Evolutionary conservation across 306 rosid genomes (phyloP).

Genomic region (Pterocarpus macrocarpus): DNA sequence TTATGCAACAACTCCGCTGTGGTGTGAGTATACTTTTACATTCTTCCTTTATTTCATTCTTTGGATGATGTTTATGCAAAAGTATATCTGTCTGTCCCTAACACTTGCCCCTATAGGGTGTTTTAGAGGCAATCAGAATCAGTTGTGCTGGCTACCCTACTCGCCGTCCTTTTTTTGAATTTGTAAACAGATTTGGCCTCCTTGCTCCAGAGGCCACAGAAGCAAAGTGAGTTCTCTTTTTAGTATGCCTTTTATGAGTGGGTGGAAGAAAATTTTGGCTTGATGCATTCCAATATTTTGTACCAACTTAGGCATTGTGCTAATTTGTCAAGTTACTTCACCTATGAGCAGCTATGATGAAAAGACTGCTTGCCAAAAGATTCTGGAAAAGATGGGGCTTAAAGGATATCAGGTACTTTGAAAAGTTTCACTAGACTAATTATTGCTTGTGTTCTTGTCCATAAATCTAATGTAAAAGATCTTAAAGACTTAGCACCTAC

Average conservation of each 20-base stretch:
- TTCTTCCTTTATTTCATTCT: constrained; percentile 45
- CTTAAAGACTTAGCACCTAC: constrained; percentile 27
- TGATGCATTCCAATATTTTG: constrained; percentile 34
- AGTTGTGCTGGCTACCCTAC: constrained; percentile 99
- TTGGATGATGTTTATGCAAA: constrained; percentile 38
- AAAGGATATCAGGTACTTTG: constrained; percentile 88
- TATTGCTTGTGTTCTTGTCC: constrained; percentile 29
- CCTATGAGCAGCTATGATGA: constrained; percentile 77
- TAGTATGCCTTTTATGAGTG: constrained; percentile 41
- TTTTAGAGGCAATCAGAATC: constrained; percentile 97
- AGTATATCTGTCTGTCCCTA: constrained; percentile 30
- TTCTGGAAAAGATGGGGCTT: constrained; percentile 89
- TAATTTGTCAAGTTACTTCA: constrained; percentile 48
- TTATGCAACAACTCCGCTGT: constrained; percentile 99
- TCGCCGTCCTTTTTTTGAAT: constrained; percentile 89
- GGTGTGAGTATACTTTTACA: constrained; percentile 81
- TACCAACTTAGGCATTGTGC: constrained; percentile 43
- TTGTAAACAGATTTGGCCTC: constrained; percentile 84
- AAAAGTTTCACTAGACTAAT: constrained; percentile 42
- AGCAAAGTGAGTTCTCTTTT: constrained; percentile 72
- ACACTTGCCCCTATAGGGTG: constrained; percentile 74
- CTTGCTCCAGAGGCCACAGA: constrained; percentile 80
- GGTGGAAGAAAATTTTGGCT: constrained; percentile 29
- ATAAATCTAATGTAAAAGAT: background rate
- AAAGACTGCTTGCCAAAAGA: constrained; percentile 78